Evolutionary conservation across 257 asterid genomes (phyloP), one percentile per base, ranked within the genome.

Genomic region (Echites panduratus): DNA sequence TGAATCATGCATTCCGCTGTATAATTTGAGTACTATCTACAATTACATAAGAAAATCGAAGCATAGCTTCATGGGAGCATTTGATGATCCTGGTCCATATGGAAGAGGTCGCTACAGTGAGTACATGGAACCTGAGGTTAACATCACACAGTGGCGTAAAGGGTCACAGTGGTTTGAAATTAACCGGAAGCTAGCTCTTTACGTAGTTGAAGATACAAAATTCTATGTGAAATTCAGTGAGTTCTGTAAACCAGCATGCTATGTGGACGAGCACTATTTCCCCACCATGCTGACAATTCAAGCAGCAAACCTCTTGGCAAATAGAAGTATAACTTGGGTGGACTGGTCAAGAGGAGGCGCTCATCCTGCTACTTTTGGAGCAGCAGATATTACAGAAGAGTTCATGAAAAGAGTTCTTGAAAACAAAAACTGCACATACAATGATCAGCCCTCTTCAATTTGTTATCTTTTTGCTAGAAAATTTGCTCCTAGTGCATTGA

Each of bases 101-200:
- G 96, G 96, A n/a, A 73, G 96, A 45, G 96, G 96, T 11, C 90
- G 96, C 59, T 89, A 89, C 85, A 52, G 66, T 26, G 38, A 52
- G 41, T 49, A 78, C 87, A 87, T 89, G 93, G 47, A 76, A 14
- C 94, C 96, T 0, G 92, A 86, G 73, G 86, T 89, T 26, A 78
- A 80, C 24, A 29, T 82, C 52, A 52, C 79, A 45, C 80, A 82
- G 66, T 82, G 89, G 89, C 75, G 87, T 29, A 85, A 85, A 77
- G 87, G 82, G 29, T 76, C 89, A 20, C 89, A 85, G 47, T 85
- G 87, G 87, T 82, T 85, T 79, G 84, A 85, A 68, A 32, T 82
- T 17, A 80, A 79, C 77, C 64, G 87, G 78, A 79, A 85, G 66
- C 87, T 85, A 47, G 85, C 87, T 29, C 79, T 80, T 68, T 71